Conservation (phyloP, 345 rosid genomes). For the Arabidopsis arenosa region DNA sequence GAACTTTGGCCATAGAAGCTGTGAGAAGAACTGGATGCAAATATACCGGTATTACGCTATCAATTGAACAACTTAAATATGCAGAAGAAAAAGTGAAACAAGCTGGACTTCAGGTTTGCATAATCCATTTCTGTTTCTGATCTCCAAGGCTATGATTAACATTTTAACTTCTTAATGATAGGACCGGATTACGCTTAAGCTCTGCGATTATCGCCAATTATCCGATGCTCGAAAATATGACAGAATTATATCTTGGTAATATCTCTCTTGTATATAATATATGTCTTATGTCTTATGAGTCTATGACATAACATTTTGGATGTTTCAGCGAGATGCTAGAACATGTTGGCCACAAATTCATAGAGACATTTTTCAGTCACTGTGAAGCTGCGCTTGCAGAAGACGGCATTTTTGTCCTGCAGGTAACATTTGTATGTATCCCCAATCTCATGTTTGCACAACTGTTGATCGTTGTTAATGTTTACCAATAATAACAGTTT, state of each 20-base stretch:
- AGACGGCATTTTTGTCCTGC: constrained; percentile 71
- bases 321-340: constrained; percentile 82
- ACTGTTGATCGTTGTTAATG: neutral
- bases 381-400: constrained; percentile 76
- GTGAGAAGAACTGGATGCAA: constrained; percentile 81
- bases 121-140: neutral
- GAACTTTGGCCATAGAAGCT: constrained; percentile 76
- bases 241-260: constrained; percentile 81
- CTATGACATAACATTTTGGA: constrained; percentile 1
- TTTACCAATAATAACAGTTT: constrained; percentile 49
- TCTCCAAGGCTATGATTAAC: neutral
- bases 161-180: constrained; percentile 9
- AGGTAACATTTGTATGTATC: constrained; percentile 46
- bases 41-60: constrained; percentile 83
- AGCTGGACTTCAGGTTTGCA: constrained; percentile 74
- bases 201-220: constrained; percentile 76
- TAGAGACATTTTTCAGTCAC: constrained; percentile 71
- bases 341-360: constrained; percentile 79
- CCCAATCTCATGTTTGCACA: neutral
- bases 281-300: neutral
- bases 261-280: no score
- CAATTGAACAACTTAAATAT: constrained; percentile 68
- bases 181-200: constrained; percentile 64
- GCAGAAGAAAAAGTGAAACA: constrained; percentile 72
- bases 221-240: constrained; percentile 60